Evolutionary conservation across 2,329 filamentous ascomycete genomes (phyloP).

Genomic region (Epicoccum nigrum): DNA sequence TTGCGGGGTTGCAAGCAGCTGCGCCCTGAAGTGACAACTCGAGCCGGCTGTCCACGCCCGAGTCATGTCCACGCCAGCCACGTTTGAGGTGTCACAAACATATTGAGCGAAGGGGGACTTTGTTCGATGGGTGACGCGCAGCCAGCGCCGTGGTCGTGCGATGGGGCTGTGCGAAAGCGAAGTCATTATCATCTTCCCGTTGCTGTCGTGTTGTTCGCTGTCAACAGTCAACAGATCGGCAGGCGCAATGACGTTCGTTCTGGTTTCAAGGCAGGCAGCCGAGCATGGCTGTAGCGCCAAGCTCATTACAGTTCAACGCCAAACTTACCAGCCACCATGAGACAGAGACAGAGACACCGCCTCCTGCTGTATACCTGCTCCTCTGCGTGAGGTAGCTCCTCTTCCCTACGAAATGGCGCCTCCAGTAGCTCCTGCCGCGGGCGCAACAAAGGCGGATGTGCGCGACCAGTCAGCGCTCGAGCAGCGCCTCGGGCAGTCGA

Average conservation of each 20-base stretch:
- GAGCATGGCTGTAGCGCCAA: constrained; percentile 9
- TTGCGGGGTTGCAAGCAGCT: too few species aligned
- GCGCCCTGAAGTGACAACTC: too few species aligned
- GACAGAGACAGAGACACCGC: too few species aligned
- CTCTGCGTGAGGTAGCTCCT: constrained; percentile 7
- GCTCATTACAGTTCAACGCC: neutral
- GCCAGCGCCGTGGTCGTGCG: too few species aligned
- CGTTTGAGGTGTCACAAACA: too few species aligned
- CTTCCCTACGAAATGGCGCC: constrained; percentile 25
- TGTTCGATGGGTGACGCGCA: too few species aligned
- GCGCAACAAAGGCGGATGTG: constrained; percentile 32
- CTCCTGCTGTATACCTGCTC: neutral
- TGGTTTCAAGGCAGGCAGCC: neutral
- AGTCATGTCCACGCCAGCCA: too few species aligned
- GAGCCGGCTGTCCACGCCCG: too few species aligned
- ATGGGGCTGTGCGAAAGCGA: too few species aligned
- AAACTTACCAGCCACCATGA: constrained; percentile 1
- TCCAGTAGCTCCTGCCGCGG: constrained; percentile 17
- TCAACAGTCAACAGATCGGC: neutral
- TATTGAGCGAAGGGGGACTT: too few species aligned
- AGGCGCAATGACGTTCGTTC: constrained; percentile 5
- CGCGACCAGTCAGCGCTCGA: constrained; percentile 31
- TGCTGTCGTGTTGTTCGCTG: neutral
- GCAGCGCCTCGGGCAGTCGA: constrained; percentile 59
- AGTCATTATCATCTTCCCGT: neutral